These are phyloP conservation scores for Chenopodium suecicum DNA, from an alignment of 148 eudicot species.

Conservation along the genomic window DNA sequence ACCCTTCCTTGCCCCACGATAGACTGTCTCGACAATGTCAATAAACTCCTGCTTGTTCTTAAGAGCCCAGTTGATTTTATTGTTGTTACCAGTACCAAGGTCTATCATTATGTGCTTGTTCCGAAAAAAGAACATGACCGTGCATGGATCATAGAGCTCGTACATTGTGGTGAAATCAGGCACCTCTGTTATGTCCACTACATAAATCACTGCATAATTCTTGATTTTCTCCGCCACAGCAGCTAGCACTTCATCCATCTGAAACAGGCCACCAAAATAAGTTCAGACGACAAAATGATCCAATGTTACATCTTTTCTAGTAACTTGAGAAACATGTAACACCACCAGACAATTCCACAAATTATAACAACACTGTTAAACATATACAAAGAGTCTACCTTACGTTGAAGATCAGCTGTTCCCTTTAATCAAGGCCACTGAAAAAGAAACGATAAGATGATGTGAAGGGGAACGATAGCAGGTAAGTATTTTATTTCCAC, in stretches of 20 bases:
- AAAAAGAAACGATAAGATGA: slow-evolving; percentile 22
- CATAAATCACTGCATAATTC: slow-evolving; percentile 27
- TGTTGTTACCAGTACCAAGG: slow-evolving; percentile 35
- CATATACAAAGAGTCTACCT: slow-evolving; percentile 15
- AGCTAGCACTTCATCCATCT: slow-evolving; percentile 35
- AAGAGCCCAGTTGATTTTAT: slow-evolving; percentile 33
- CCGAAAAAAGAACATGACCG: slow-evolving; percentile 33
- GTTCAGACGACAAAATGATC: not conserved
- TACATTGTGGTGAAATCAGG: slow-evolving; percentile 35
- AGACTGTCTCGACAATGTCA: slow-evolving; percentile 33
- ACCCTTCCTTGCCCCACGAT: slow-evolving; percentile 39
- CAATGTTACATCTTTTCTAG: not conserved
- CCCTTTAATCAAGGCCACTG: slow-evolving; percentile 11
- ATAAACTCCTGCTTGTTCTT: slow-evolving; percentile 33
- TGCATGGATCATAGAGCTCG: slow-evolving; percentile 28
- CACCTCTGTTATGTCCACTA: slow-evolving; percentile 28
- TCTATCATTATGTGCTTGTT: slow-evolving; percentile 35
- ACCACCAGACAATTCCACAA: not conserved
- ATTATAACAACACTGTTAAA: not conserved
- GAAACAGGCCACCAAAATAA: not conserved
- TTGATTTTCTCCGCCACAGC: slow-evolving; percentile 27
- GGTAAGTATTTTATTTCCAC: not conserved
- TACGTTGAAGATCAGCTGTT: not conserved
- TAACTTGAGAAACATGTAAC: not conserved
- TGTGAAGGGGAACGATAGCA: slow-evolving; percentile 12